Percentiles rank a stretch among this genome's conserved stretches.
phyloP scores from a whole-genome alignment of 1,284 basidiomycete genomes.

The Puccinia coronata region DNA sequence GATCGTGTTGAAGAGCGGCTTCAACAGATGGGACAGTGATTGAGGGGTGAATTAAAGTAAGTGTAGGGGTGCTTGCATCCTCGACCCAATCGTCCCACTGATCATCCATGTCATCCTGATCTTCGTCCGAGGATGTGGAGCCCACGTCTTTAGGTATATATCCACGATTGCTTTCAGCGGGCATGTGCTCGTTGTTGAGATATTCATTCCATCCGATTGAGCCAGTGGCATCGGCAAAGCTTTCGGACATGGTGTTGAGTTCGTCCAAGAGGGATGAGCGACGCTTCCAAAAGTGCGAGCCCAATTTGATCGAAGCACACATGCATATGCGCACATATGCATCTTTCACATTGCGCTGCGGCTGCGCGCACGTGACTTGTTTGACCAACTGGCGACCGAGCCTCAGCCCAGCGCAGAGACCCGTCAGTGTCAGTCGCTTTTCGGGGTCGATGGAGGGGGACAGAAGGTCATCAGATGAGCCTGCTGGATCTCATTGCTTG shows the following conservation, averaged over 20 bases:
- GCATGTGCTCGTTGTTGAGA: not conserved
- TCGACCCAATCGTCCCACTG: slow-evolving; percentile 43
- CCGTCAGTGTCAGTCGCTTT: too few species aligned
- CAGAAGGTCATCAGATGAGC: too few species aligned
- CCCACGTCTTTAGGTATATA: not conserved
- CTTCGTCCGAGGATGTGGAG: not conserved
- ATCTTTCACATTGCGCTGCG: too few species aligned
- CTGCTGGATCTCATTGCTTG: too few species aligned
- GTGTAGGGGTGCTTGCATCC: slow-evolving; percentile 21
- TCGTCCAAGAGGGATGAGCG: too few species aligned
- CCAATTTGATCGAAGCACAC: too few species aligned
- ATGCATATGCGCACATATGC: too few species aligned
- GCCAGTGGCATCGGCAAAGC: not conserved
- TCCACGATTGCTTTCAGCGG: not conserved
- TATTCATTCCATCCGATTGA: not conserved
- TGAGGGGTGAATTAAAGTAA: slow-evolving; percentile 19
- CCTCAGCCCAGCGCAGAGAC: too few species aligned
- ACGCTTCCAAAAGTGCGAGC: too few species aligned
- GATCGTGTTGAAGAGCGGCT: slow-evolving; percentile 35
- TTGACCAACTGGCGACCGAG: too few species aligned
- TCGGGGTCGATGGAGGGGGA: too few species aligned
- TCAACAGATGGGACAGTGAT: slow-evolving; percentile 21
- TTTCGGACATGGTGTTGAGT: not conserved
- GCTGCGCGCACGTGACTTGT: too few species aligned
- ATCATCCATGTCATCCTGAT: not conserved